Conservation (phyloP, 2,329 filamentous ascomycete genomes). For the Penicillium paneum region DNA sequence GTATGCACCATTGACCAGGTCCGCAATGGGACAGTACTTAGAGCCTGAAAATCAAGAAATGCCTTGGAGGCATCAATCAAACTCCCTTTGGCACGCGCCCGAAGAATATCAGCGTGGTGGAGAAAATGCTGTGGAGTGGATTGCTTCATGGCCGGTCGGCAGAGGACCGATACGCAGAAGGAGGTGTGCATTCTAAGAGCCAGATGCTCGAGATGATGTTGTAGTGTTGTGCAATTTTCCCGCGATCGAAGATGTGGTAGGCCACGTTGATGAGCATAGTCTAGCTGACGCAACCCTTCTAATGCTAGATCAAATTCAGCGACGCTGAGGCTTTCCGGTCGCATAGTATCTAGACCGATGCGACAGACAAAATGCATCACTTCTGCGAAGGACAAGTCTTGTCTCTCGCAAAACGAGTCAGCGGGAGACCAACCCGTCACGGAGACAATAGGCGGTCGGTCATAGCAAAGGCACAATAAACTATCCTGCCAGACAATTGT, state of each 20-base stretch:
- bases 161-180: slow-evolving; percentile 54
- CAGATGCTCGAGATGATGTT: slow-evolving; percentile 55
- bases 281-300: slow-evolving; percentile 43
- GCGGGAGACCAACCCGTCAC: slow-evolving; percentile 23
- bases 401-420: not conserved
- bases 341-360: slow-evolving; percentile 36
- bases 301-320: slow-evolving; percentile 14
- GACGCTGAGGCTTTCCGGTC: slow-evolving; percentile 40
- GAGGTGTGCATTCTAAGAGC: slow-evolving; percentile 51
- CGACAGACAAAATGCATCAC: slow-evolving; percentile 31
- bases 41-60: slow-evolving; percentile 33
- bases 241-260: slow-evolving; percentile 50
- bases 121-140: slow-evolving; percentile 2
- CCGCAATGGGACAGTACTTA: slow-evolving; percentile 30
- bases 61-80: slow-evolving; percentile 29
- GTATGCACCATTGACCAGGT: slow-evolving; percentile 39
- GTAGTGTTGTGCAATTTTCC: slow-evolving; percentile 34
- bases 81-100: slow-evolving; percentile 24
- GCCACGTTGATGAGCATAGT: slow-evolving; percentile 47
- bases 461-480: slow-evolving; percentile 34
- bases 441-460: slow-evolving; percentile 32
- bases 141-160: slow-evolving; percentile 53
- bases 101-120: slow-evolving; percentile 14
- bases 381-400: slow-evolving; percentile 20
- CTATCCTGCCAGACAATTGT: slow-evolving; percentile 38